These are phyloP conservation scores for Neurospora discreta DNA, from an alignment of 495 filamentous ascomycete species.

Conservation along the genomic window DNA sequence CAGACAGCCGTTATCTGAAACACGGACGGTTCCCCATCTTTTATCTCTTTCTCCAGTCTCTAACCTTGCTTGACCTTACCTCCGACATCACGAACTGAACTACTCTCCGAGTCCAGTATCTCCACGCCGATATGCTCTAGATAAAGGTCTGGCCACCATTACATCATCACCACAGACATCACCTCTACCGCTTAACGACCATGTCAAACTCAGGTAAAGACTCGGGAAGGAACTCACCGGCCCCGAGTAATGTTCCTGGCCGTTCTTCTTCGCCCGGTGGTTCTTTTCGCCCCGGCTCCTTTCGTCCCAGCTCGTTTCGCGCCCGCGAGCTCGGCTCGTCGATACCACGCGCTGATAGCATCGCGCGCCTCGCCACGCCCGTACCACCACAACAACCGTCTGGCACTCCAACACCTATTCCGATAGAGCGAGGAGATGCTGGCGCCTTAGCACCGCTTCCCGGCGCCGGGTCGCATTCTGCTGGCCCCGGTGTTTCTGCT, in stretches of 20 bases:
- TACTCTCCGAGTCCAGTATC: not conserved
- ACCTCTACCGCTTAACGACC: not conserved
- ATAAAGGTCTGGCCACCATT: not conserved
- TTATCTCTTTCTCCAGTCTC: not conserved
- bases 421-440: conserved; percentile 14
- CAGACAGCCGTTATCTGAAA: not conserved
- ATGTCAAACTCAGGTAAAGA: conserved; percentile 26
- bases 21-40: not conserved
- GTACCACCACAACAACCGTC: conserved; percentile 34
- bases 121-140: not conserved
- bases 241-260: conserved; percentile 5
- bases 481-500: conserved; percentile 63
- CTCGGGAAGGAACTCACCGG: conserved; percentile 22
- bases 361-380: conserved; percentile 62
- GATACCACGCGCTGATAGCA: conserved; percentile 52
- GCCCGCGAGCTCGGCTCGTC: conserved; percentile 31
- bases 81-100: not conserved
- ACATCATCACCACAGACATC: not conserved
- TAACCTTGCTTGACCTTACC: not conserved
- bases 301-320: conserved; percentile 30
- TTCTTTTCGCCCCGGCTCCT: conserved; percentile 22
- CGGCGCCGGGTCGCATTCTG: conserved; percentile 35
- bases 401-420: conserved; percentile 35
- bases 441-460: conserved; percentile 40
- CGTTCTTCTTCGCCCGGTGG: conserved; percentile 31